Evolutionary conservation across 2,329 filamentous ascomycete genomes (phyloP), one percentile per base, ranked within the genome.

Genomic region (Talaromyces verruculosus): DNA sequence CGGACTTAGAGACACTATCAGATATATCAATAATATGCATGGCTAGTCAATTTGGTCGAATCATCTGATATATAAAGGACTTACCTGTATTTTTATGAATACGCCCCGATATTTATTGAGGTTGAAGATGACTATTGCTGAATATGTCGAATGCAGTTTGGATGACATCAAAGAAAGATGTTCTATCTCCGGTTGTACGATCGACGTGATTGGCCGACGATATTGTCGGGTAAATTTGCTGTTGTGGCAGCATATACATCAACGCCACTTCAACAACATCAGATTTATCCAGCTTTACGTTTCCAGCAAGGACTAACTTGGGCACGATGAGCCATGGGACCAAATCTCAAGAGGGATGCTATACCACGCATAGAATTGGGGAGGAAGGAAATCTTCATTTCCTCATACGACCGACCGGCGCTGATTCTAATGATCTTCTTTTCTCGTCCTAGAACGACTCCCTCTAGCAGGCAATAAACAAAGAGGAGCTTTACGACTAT

Each of bases 151-250:
- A 55, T 35, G 51, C 10, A 55, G 51, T 55, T 15, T 35, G 8
- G 28, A 55, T 55, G 51, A 55, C 51, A 55, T 55, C 51, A 55
- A 55, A 35, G 49, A 28, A 30, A 53, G 49, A 35, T 55, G 51
- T 19, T 55, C 30, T 35, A 33, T 53, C 28, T n/a, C 49, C 28
- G 49, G 47, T n/a, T 53, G 28, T n/a, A 28, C 17, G 45, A 2
- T 11, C 22, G 3, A 49, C 39, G 5, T 61, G 41, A 43, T 37
- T 61, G 57, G 51, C 30, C 30, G 3, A 7, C 51, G 4, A 13
- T 57, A 25, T 61, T 25, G 4, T 67, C 65, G 65, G 22, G 28
- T 67, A 64, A 61, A 67, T 39, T 64, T 64, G 61, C 62, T 45
- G 30, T 55, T 35, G 17, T 55, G 15, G 28, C 4, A 35, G 28